A percentile compares a stretch with the other conserved stretches of the same genome.
Conservation (phyloP, 108 stramenopile species). For the Skeletonema costatum region DNA sequence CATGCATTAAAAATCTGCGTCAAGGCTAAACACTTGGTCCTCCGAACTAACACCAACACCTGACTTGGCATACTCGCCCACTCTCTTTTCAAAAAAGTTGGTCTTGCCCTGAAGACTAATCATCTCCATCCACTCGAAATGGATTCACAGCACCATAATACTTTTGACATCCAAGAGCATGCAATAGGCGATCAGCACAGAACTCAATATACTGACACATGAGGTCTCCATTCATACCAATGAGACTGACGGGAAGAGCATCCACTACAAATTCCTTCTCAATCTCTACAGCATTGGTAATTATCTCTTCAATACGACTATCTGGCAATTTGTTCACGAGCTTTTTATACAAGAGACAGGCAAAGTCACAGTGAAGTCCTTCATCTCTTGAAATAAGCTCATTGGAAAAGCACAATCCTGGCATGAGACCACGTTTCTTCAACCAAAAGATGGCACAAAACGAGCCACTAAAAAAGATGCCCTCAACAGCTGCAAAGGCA, state of each 20-base stretch:
- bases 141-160: conserved; percentile 91
- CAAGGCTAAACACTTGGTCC: conserved; percentile 86
- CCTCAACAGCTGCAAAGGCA: conserved; percentile 99
- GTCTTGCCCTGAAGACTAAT: conserved; percentile 98
- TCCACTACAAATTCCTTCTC: conserved; percentile 98
- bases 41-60: conserved; percentile 89
- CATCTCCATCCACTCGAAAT: conserved; percentile 99
- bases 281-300: conserved; percentile 95
- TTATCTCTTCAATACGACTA: conserved; percentile 80
- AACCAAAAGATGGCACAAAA: conserved; percentile 99
- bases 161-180: conserved; percentile 84
- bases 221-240: conserved; percentile 98
- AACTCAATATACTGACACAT: conserved; percentile 99
- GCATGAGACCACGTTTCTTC: conserved; percentile 99
- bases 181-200: conserved; percentile 96
- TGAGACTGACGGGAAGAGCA: conserved; percentile 98
- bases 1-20: conserved; percentile 85
- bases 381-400: conserved; percentile 99
- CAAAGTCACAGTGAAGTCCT: conserved; percentile 97
- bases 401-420: conserved; percentile 98
- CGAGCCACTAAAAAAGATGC: conserved; percentile 97
- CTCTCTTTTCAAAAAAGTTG: conserved; percentile 55
- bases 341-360: conserved; percentile 91
- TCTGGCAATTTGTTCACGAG: conserved; percentile 82
- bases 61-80: conserved; percentile 95